Evolutionary conservation across 192 early-diverging fungal genomes (phyloP), one percentile per base, ranked within the genome.

Genomic region (Linnemannia hyalina): DNA sequence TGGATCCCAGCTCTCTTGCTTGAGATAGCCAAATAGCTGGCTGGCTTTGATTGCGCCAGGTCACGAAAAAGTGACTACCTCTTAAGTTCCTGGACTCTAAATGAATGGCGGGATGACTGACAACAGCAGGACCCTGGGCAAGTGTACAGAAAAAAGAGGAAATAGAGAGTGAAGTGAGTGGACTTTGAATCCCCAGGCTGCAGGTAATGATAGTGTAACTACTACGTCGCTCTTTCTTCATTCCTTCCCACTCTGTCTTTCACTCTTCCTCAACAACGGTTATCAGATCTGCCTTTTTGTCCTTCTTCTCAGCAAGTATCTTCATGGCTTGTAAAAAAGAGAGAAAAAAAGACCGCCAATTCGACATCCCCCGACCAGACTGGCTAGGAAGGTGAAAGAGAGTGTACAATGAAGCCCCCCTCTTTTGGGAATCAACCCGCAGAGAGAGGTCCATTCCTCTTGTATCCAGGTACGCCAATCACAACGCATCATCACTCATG

Each of bases 381-480:
- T 23, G 55, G 55, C 55, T 57, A 32, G 1, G 26, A 65, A 35
- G 60, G 60, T 4, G 60, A 4, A 32, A 60, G 2, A 60, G 16
- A 60, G n/a, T 8, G 26, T 29, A 26, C 26, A 32, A 10, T 26
- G 11, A 65, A 65, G 29, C 60, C 60, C 60, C 60, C 60, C 60
- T 65, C 60, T 65, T 65, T 65, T 65, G 60, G 60, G 60, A 65
- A 65, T 65, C 60, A 65, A 65, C 7, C 3, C 1, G 7, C 22
- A 60, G 0, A 46, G 44, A 46, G 44, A 46, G 44, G 44, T 11
- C 1, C 13, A 46, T 15, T 46, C 11, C 60, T 65, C 11, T 13
- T 65, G 11, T 26, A 65, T 65, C 60, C 60, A 65, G 60, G 60
- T 32, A 65, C 60, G 60, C 60, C 60, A 65, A 65, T 65, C 60